Conservation (phyloP, 1,284 basidiomycete genomes). For the Sporisorium reilianum region DNA sequence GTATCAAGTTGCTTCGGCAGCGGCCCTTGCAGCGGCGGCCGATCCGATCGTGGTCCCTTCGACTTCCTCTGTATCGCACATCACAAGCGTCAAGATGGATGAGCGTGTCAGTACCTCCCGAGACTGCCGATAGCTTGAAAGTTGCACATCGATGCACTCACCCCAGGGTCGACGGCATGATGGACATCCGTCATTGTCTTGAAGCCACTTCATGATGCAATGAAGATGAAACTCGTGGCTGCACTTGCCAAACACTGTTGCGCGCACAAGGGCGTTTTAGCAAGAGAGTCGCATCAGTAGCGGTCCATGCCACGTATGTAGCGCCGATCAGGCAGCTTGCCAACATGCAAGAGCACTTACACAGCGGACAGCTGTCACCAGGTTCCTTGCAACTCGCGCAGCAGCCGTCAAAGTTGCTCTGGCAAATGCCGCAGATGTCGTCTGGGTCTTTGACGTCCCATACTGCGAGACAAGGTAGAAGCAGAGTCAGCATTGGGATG, state of each 20-base stretch:
- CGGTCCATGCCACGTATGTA: no score
- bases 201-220: conserved; percentile 68
- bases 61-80: conserved; percentile 34
- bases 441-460: conserved; percentile 68
- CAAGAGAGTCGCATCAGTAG: background rate
- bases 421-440: conserved; percentile 69
- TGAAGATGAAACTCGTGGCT: conserved; percentile 68
- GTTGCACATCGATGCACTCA: conserved; percentile 17
- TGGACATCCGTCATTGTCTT: conserved; percentile 58
- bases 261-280: background rate
- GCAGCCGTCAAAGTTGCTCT: conserved; percentile 68
- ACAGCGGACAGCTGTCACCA: conserved; percentile 62
- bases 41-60: conserved; percentile 46
- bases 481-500: background rate
- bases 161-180: conserved; percentile 56
- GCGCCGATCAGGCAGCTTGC: no score
- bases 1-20: conserved; percentile 8
- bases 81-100: background rate
- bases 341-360: no score
- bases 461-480: conserved; percentile 28
- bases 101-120: background rate
- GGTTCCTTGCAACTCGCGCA: conserved; percentile 67
- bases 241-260: conserved; percentile 66
- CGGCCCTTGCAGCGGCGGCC: background rate
- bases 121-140: background rate